Percentiles rank a stretch among this genome's conserved stretches.
These are phyloP conservation scores for Perkinsus olseni DNA, from an alignment of 169 alveolate species.

Conservation along the genomic window DNA sequence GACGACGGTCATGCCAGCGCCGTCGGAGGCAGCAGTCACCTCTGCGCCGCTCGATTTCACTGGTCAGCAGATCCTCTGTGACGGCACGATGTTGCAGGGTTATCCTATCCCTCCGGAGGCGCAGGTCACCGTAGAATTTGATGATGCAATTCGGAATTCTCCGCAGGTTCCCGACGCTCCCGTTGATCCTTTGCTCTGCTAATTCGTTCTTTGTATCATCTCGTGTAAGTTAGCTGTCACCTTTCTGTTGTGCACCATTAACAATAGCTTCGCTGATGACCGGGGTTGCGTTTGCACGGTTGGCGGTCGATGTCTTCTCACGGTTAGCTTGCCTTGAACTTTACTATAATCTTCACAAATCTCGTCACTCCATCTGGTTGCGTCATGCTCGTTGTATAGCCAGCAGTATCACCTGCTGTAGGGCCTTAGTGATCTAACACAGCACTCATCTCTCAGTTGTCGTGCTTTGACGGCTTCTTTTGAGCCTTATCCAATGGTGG, in stretches of 20 bases:
- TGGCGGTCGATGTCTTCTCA: no score
- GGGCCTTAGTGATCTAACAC: no score
- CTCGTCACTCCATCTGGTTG: no score
- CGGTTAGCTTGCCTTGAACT: no score
- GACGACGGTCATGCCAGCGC: neutral
- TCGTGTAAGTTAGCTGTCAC: neutral
- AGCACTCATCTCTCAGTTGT: neutral
- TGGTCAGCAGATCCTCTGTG: neutral
- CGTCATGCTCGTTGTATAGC: no score
- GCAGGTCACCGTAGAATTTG: neutral
- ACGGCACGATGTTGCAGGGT: neutral
- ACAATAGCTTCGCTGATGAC: neutral
- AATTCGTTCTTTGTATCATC: neutral
- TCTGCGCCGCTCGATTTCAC: neutral
- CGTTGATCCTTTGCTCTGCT: neutral
- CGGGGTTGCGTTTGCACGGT: no score
- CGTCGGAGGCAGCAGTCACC: neutral
- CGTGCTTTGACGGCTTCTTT: neutral
- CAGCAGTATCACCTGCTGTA: no score
- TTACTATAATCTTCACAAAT: no score
- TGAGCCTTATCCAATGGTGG: neutral
- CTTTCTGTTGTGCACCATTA: neutral
- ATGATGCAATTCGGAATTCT: neutral
- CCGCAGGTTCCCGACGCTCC: neutral
- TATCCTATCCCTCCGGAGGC: neutral